Evolutionary conservation across 768 basidiomycete genomes (phyloP).

Genomic region (Boletus subparvulus): DNA sequence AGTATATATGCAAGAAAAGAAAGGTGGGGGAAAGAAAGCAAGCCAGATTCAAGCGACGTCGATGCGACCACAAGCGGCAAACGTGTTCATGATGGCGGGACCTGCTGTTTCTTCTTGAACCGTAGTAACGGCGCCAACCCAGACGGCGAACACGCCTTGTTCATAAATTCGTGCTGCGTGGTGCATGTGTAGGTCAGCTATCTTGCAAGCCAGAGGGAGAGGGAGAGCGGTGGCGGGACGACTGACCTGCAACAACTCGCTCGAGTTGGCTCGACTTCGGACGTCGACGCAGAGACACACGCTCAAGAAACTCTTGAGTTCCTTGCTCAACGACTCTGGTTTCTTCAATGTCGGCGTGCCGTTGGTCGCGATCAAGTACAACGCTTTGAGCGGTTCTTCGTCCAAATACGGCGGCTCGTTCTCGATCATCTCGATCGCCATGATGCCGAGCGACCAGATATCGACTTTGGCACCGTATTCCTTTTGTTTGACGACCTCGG

Average conservation of each 20-base stretch:
- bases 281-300: constrained; percentile 99
- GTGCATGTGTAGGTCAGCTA: background rate
- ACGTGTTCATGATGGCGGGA: constrained; percentile 34
- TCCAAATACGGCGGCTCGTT: constrained; percentile 96
- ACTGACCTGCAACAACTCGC: constrained; percentile 79
- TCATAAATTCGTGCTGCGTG: constrained; percentile 89
- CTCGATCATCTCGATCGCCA: constrained; percentile 99
- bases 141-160: constrained; percentile 79
- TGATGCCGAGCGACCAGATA: constrained; percentile 96
- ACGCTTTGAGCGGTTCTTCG: constrained; percentile 90
- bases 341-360: constrained; percentile 98
- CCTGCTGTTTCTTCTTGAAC: constrained; percentile 67
- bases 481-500: constrained; percentile 97
- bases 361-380: constrained; percentile 96
- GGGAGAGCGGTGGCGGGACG: no score
- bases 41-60: background rate
- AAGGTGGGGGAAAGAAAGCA: background rate
- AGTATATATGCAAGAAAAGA: constrained; percentile 23
- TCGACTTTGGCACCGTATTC: constrained; percentile 97
- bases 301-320: constrained; percentile 94
- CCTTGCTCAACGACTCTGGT: constrained; percentile 86
- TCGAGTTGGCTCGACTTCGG: constrained; percentile 85
- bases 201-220: background rate
- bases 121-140: constrained; percentile 85
- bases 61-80: background rate